phyloP scores from a whole-genome alignment of 2,329 filamentous ascomycete species.

The Paraphaeosphaeria minitans region DNA sequence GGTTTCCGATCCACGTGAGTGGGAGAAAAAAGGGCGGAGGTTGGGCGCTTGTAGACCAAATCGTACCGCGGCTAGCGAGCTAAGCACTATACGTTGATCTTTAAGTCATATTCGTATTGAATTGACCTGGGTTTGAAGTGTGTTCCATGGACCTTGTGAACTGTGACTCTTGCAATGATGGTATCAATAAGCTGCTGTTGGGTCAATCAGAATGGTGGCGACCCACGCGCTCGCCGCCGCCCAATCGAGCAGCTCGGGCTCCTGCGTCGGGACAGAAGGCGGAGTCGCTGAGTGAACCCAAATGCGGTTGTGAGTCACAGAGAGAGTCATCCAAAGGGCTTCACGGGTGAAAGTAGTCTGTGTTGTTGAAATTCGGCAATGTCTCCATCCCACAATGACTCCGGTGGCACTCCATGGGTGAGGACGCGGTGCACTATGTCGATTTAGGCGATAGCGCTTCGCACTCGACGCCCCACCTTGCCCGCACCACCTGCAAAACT shows the following conservation, averaged over 20 bases:
- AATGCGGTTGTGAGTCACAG: slow-evolving; percentile 7
- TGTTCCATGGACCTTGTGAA: not conserved
- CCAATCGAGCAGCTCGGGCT: slow-evolving; percentile 16
- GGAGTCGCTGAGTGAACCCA: slow-evolving; percentile 1
- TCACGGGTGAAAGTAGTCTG: not conserved
- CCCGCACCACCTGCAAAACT: slow-evolving; percentile 16
- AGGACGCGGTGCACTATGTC: slow-evolving; percentile 2
- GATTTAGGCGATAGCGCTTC: slow-evolving; percentile 13
- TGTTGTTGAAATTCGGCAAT: not conserved
- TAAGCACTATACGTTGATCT: not conserved
- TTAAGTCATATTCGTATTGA: not conserved
- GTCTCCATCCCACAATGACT: slow-evolving; percentile 6
- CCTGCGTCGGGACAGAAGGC: slow-evolving; percentile 1
- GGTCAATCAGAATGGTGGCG: slow-evolving; percentile 8
- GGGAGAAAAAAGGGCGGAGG: not conserved
- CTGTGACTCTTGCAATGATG: not conserved
- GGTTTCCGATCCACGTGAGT: not conserved
- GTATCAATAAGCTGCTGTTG: not conserved
- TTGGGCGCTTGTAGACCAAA: not conserved
- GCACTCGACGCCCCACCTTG: slow-evolving; percentile 1
- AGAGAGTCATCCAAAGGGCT: not conserved
- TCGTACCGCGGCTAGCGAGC: not conserved
- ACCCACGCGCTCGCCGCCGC: slow-evolving; percentile 9
- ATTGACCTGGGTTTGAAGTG: not conserved
- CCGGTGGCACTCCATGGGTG: not conserved